Base-by-base conservation (phyloP, 176 grass and related monocot genomes). In the Coix lacrymajobi region DNA sequence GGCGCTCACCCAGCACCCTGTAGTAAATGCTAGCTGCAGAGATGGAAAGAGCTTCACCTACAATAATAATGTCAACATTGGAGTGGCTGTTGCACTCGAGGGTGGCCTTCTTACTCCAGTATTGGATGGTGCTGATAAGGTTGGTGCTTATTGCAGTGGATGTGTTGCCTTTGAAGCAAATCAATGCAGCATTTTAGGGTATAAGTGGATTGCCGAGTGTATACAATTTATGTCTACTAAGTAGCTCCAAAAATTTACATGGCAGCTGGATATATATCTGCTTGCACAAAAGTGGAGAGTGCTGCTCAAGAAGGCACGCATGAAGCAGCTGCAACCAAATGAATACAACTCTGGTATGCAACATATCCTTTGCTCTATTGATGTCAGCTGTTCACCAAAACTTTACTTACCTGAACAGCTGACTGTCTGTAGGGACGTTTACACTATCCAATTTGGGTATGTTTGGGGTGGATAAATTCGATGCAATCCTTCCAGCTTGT, bases 401-500 rank as follows among this genome's bases (percentile, higher is more conserved):
- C 51, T 62, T 34, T 46, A 20, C 26, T 92, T 75, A 83, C 14
- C 40, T 79, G 45, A 40, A 33, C 43, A 63, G 29, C 51, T 86
- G 66, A 33, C 75, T 38, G 30, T 90, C 13, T 85, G 22, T 74
- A 99, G 96, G 96, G 30, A 93, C 93, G 10, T 98, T 96, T 98
- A 89, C 91, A 2, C 75, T 99, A 4, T 99, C 96, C 22, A 99
- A 99, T 88, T 77, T 99, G 69, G 91, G 93, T 90, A 96, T 96
- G 96, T 99, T 96, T 92, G 96, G 96, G 16, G 93, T 99, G 5
- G 91, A 96, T 64, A 91, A 87, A 84, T 99, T 99, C 11, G 93
- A 99, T 58, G 96, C 96, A 32, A 99, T 99, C 76, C 96, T 99
- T 96, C 96, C 93, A 85, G 91, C 93, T 87, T 91, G 93, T 80